These are phyloP conservation scores for Saksenaea vasiformis DNA, from an alignment of 371 early-diverging fungal genomes.

Conservation along the genomic window DNA sequence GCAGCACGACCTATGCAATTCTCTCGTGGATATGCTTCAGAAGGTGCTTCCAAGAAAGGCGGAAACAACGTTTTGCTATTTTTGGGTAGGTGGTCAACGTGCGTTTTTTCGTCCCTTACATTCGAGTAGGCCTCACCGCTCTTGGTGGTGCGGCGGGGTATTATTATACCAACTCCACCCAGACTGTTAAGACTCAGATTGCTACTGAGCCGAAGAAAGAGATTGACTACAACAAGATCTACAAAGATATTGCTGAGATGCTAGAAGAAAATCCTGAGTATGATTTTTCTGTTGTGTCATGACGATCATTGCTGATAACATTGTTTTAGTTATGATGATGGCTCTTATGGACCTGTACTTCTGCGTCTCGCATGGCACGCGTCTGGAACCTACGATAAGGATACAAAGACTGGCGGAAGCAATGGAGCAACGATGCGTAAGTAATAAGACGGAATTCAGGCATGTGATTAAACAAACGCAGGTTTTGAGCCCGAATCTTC, in stretches of 20 bases:
- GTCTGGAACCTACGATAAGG: slow-evolving; percentile 87
- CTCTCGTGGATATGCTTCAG: slow-evolving; percentile 25
- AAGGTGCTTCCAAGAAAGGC: slow-evolving; percentile 21
- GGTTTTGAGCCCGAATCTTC: slow-evolving; percentile 70
- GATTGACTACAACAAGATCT: slow-evolving; percentile 68
- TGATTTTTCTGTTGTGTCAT: slow-evolving; percentile 8
- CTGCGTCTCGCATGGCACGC: slow-evolving; percentile 94
- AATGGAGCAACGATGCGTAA: slow-evolving; percentile 88
- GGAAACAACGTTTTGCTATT: slow-evolving; percentile 23
- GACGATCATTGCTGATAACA: not conserved
- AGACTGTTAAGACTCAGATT: slow-evolving; percentile 27
- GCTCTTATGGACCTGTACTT: slow-evolving; percentile 87
- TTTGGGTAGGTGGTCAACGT: slow-evolving; percentile 18
- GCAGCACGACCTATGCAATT: slow-evolving; percentile 8
- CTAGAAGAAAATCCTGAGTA: slow-evolving; percentile 70
- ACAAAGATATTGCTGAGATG: slow-evolving; percentile 78
- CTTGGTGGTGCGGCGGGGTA: slow-evolving; percentile 58
- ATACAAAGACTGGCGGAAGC: slow-evolving; percentile 85
- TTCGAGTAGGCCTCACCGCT: slow-evolving; percentile 35
- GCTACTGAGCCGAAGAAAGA: slow-evolving; percentile 29
- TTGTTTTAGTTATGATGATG: slow-evolving; percentile 81
- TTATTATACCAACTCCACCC: slow-evolving; percentile 47
- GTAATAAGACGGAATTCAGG: not conserved
- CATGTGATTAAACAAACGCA: slow-evolving; percentile 10
- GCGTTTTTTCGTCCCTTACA: not conserved